Conservation (phyloP, 1,284 basidiomycete species). For the Trametes polyzona region DNA sequence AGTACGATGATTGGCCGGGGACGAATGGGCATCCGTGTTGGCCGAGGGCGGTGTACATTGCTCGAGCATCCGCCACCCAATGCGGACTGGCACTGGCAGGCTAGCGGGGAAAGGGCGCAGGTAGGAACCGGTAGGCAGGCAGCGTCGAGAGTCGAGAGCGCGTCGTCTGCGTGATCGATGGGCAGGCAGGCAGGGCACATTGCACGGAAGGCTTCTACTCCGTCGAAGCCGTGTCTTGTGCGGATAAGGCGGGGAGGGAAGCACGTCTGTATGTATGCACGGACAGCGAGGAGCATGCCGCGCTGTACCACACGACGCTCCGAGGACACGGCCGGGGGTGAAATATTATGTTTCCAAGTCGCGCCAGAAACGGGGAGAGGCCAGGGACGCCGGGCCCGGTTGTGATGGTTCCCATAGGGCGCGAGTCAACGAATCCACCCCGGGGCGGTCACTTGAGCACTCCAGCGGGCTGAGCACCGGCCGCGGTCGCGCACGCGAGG, state of each 20-base stretch:
- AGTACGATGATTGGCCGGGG: not conserved
- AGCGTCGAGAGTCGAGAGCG: too few species aligned
- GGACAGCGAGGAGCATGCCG: not conserved
- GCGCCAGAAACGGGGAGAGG: constrained; percentile 3
- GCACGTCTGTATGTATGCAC: not conserved
- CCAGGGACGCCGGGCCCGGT: constrained; percentile 7
- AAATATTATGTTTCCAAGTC: constrained; percentile 14
- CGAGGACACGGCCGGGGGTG: not conserved
- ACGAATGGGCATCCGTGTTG: not conserved
- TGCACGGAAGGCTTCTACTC: constrained; percentile 8
- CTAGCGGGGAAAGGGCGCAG: constrained; percentile 4
- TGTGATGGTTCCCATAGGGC: constrained; percentile 14
- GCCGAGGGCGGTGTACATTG: constrained; percentile 1
- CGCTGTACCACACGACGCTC: not conserved
- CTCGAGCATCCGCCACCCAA: not conserved
- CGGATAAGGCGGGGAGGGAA: constrained; percentile 4
- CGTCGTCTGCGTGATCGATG: not conserved
- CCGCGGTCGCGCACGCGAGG: not conserved
- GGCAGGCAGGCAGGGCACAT: not conserved
- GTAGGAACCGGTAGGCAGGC: too few species aligned
- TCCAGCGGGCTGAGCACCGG: not conserved
- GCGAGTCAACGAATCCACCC: constrained; percentile 1
- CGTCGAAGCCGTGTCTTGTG: constrained; percentile 1
- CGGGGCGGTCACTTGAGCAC: constrained; percentile 5
- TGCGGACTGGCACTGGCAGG: not conserved